Conservation (phyloP, 441 rosid species). For the Metrosideros polymorpha region DNA sequence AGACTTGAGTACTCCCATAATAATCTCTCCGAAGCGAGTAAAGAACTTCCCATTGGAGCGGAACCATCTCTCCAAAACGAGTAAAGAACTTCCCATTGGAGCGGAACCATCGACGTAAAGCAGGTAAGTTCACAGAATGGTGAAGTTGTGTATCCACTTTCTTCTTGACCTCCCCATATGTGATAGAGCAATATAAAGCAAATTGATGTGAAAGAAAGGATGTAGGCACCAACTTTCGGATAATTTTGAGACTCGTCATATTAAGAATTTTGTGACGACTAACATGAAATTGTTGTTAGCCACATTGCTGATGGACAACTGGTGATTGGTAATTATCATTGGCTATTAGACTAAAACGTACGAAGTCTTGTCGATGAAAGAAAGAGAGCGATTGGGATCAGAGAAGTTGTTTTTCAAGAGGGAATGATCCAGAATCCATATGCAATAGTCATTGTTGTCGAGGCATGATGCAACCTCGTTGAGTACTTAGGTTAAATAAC, state of each 20-base stretch:
- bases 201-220: background rate
- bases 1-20: background rate
- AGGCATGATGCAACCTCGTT: background rate
- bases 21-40: background rate
- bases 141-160: no score
- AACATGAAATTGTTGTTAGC: background rate
- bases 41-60: rapidly evolving
- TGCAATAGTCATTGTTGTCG: no score
- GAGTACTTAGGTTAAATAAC: background rate
- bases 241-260: no score
- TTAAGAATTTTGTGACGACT: background rate
- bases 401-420: no score
- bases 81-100: rapidly evolving
- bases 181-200: background rate
- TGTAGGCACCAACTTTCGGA: background rate
- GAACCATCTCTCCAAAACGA: background rate
- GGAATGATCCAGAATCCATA: no score
- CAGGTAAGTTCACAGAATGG: no score
- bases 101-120: background rate
- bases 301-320: background rate
- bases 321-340: background rate
- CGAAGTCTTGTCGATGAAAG: background rate
- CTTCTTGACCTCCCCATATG: no score
- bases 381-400: no score
- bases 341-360: background rate